Conservation (phyloP, 345 rosid genomes). For the Aegle marmelos region DNA sequence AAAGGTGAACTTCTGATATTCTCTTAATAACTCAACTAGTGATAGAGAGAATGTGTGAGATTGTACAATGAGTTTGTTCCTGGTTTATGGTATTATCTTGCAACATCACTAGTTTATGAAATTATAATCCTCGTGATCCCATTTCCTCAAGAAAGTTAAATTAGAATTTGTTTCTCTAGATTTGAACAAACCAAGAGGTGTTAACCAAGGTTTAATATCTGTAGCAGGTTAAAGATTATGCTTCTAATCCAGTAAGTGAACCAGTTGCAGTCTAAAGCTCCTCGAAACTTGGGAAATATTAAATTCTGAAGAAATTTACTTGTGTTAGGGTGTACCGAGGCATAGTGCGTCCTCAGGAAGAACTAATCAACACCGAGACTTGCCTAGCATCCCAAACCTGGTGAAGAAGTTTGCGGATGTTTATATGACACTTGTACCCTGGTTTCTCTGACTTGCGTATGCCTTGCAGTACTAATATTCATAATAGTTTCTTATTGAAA, state of each 20-base stretch:
- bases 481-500: not conserved
- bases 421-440: not conserved
- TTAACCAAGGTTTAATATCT: constrained; percentile 10
- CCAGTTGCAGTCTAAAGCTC: constrained; percentile 55
- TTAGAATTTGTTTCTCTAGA: not conserved
- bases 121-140: not conserved
- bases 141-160: not conserved
- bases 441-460: constrained; percentile 5
- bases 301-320: constrained; percentile 40
- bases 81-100: not conserved
- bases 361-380: not conserved
- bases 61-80: not conserved
- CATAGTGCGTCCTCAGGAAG: constrained; percentile 4
- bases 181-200: not conserved
- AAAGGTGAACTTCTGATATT: constrained; percentile 52
- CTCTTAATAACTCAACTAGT: not conserved
- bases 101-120: not conserved
- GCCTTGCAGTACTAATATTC: not conserved
- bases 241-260: constrained; percentile 51
- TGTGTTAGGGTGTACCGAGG: constrained; percentile 35
- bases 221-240: constrained; percentile 50
- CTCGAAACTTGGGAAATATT: constrained; percentile 10
- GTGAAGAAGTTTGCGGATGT: not conserved
- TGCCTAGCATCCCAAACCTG: constrained; percentile 6
- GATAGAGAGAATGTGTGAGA: not conserved